Evolutionary conservation across 2,329 filamentous ascomycete genomes (phyloP), one percentile per base, ranked within the genome.

Genomic region (Aotearoamyces nothofagi): DNA sequence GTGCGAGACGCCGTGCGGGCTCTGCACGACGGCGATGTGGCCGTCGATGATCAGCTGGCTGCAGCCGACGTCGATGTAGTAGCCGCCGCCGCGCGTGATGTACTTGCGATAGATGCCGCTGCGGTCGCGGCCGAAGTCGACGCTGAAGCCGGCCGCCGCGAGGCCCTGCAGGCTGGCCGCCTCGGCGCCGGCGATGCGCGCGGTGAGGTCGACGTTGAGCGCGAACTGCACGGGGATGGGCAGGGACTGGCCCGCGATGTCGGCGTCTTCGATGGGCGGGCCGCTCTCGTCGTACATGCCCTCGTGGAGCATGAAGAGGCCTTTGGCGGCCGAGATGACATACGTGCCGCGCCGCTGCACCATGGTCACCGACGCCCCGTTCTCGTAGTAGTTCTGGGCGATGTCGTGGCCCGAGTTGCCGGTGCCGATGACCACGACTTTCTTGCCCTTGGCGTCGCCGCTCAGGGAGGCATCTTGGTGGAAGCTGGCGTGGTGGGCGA

Each of bases 401-500:
- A 80, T 79, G 39, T 80, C 76, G 40, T 78, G 71, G 5, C 60
- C 70, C 0, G 70, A 77, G 48, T 78, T 80, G 47, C 74, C 77
- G 2, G 67, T 71, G 2, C 76, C 77, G 0, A 81, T 58, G 0
- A 82, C 65, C 2, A 79, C 52, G 0, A 68, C 74, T 35, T 66
- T 73, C 44, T 71, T 74, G 1, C 63, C 56, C 50, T 2, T 57
- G 45, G 0, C 57, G 46, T 13, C 26, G 5, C 16, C 26, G 12
- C 13, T 24, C 11, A 30, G 16, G 13, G 13, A 28, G 9, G 24
- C 24, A 15, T 29, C 24, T n/a, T 13, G 13, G 14, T 31, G 29
- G 6, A 23, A 15, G 12, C 13, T 31, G 27, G 17, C 17, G 16
- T 32, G 30, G 24, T 30, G 22, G n/a, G 30, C 14, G n/a, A 11